Percentiles rank a stretch among this genome's conserved stretches.
phyloP scores from a whole-genome alignment of 1,139 yeast species.

The Yamadazyma friedrichii region DNA sequence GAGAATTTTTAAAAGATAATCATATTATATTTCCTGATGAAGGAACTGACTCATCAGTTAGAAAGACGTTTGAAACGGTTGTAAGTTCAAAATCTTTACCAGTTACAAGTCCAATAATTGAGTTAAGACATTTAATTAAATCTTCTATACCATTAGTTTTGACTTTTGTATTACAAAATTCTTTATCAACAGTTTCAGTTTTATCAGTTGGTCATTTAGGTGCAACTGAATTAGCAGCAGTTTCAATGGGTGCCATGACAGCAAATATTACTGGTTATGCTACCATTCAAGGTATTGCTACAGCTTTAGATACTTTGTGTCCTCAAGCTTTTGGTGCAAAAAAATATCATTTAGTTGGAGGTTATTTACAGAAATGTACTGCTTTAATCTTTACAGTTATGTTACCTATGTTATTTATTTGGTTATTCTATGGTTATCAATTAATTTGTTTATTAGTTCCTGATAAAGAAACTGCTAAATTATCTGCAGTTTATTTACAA shows the following conservation, averaged over 20 bases:
- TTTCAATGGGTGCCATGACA: conserved; percentile 62
- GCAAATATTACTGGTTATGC: conserved; percentile 61
- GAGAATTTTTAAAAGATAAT: conserved; percentile 34
- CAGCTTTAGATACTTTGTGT: conserved; percentile 83
- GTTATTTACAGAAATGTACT: conserved; percentile 53
- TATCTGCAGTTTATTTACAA: conserved; percentile 51
- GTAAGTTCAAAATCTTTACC: conserved; percentile 26
- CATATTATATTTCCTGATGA: conserved; percentile 20
- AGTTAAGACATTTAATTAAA: conserved; percentile 37
- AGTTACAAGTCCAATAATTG: conserved; percentile 28
- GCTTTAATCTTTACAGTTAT: conserved; percentile 49
- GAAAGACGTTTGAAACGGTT: conserved; percentile 38
- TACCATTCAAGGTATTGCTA: conserved; percentile 63
- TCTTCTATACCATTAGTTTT: conserved; percentile 53
- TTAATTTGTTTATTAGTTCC: conserved; percentile 39
- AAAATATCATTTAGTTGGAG: conserved; percentile 51
- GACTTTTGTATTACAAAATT: conserved; percentile 55
- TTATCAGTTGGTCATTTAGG: conserved; percentile 61
- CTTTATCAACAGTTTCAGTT: conserved; percentile 56
- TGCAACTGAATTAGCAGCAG: conserved; percentile 58
- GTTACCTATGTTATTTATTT: conserved; percentile 47
- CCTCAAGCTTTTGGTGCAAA: conserved; percentile 75
- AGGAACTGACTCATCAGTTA: conserved; percentile 28
- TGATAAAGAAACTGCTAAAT: conserved; percentile 48
- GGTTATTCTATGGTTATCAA: conserved; percentile 48